phyloP scores from a whole-genome alignment of 78 protist genomes.

The Isochrysis galbana region DNA sequence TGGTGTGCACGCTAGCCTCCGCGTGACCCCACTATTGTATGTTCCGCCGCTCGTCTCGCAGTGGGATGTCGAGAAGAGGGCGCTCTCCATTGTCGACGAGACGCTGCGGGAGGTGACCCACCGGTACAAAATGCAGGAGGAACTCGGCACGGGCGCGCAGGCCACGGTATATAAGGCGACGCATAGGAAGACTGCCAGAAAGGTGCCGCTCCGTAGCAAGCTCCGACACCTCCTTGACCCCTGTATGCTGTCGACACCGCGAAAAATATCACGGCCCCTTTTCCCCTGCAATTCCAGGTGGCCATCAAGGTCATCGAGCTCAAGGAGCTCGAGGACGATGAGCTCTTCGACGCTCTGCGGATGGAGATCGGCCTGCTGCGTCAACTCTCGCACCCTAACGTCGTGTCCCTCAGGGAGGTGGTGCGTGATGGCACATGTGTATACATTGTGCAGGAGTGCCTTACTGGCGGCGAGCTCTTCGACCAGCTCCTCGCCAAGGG shows the following conservation, averaged over 20 bases:
- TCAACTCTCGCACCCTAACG: not conserved
- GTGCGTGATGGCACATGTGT: not conserved
- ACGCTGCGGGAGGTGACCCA: not conserved
- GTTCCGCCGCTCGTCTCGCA: too few species aligned
- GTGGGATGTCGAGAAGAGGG: not conserved
- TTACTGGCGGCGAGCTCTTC: constrained; percentile 15
- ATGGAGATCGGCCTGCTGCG: not conserved
- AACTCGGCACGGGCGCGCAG: constrained; percentile 12
- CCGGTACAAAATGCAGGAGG: not conserved
- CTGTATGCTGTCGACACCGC: too few species aligned
- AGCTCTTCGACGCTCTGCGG: not conserved
- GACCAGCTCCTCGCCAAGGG: constrained; percentile 16
- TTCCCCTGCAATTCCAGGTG: not conserved
- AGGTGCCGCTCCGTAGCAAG: not conserved
- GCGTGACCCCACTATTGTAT: too few species aligned
- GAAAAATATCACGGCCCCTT: not conserved
- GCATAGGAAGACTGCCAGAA: not conserved
- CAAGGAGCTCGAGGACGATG: constrained; percentile 29
- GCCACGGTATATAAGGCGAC: not conserved
- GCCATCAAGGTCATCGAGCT: constrained; percentile 16
- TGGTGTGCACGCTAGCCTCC: too few species aligned
- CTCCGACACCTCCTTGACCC: too few species aligned
- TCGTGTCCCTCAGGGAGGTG: not conserved
- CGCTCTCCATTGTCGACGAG: not conserved
- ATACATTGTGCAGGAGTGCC: constrained; percentile 16